Evolutionary conservation across 805 yeast species (phyloP), one percentile per base, ranked within the genome.

Genomic region (Sugiyamaella floridensis): DNA sequence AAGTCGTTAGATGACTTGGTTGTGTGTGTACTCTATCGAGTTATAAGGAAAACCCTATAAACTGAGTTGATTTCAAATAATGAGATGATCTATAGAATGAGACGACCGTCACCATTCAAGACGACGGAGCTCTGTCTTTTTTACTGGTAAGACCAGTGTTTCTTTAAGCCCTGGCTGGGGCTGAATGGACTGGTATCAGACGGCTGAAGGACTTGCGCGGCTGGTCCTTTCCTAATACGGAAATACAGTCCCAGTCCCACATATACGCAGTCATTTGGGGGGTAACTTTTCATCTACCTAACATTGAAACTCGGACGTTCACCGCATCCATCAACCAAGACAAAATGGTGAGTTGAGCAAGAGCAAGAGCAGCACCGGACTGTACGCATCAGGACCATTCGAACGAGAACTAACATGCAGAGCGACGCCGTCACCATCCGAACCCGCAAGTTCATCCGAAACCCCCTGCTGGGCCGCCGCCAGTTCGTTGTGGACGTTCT

Each of bases 401-500:
- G 34, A 22, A 43, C 37, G 22, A n/a, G 9, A 37, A 37, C 16
- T 40, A 19, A 47, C 32, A 15, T 37, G 19, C 28, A 86, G 96
- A 86, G 95, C 85, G 99, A 93, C 95, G 90, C 98, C 76, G 90
- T 93, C 80, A 93, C 99, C 73, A 87, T 93, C 83, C 92, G 98
- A 85, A 92, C 98, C 77, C 86, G 98, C 86, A 92, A 85, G 82
- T 97, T 92, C 81, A 87, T 92, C 79, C 79, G 96, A 79, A 93
- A 93, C 95, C 97, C 98, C 75, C 86, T 93, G 76, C 86, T 93
- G 78, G 90, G 89, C 75, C 92, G 99, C 85, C 90, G 96, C 81
- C 99, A 93, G 82, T 93, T 93, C 77, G 99, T 93, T 81, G 83
- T 93, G 74, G 99, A 93, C 81, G 97, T 93, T 70, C 83, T 90